Evolutionary conservation across 768 basidiomycete species (phyloP).

Genomic region (Suillus clintonianus): DNA sequence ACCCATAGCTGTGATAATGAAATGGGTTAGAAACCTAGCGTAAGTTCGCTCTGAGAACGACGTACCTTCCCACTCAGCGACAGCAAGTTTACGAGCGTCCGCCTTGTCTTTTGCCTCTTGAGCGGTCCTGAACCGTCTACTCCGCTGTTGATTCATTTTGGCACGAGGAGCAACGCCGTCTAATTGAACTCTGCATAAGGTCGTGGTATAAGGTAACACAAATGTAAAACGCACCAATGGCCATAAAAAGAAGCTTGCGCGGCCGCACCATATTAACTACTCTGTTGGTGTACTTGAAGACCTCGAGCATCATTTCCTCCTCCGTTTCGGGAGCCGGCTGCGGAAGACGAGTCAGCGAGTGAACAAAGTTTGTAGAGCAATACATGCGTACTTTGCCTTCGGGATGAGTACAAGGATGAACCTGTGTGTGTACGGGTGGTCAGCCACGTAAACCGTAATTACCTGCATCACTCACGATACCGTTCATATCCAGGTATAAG

Average conservation of each 20-base stretch:
- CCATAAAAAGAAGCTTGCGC: conserved; percentile 95
- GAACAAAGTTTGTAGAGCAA: background rate
- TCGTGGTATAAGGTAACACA: conserved; percentile 1
- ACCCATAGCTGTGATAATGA: conserved; percentile 74
- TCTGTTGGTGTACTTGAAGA: conserved; percentile 95
- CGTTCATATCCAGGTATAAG: conserved; percentile 99
- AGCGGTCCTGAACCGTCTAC: conserved; percentile 90
- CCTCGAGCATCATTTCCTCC: conserved; percentile 98
- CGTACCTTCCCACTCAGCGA: conserved; percentile 84
- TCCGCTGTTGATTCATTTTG: conserved; percentile 99
- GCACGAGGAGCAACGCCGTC: conserved; percentile 98
- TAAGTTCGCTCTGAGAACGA: background rate
- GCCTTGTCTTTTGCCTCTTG: conserved; percentile 96
- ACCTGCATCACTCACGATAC: conserved; percentile 64
- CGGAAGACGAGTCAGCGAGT: conserved; percentile 3
- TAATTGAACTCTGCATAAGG: conserved; percentile 29
- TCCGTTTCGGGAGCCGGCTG: conserved; percentile 97
- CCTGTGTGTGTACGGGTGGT: conserved; percentile 42
- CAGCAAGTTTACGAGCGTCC: conserved; percentile 78
- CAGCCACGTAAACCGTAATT: background rate
- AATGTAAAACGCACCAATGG: conserved; percentile 71
- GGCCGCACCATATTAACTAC: conserved; percentile 97
- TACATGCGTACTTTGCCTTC: conserved; percentile 77
- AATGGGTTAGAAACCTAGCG: background rate
- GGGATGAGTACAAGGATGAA: conserved; percentile 99